These are phyloP conservation scores for Symbiodinium natans DNA, from an alignment of 73 alveolate genomes.

Conservation along the genomic window DNA sequence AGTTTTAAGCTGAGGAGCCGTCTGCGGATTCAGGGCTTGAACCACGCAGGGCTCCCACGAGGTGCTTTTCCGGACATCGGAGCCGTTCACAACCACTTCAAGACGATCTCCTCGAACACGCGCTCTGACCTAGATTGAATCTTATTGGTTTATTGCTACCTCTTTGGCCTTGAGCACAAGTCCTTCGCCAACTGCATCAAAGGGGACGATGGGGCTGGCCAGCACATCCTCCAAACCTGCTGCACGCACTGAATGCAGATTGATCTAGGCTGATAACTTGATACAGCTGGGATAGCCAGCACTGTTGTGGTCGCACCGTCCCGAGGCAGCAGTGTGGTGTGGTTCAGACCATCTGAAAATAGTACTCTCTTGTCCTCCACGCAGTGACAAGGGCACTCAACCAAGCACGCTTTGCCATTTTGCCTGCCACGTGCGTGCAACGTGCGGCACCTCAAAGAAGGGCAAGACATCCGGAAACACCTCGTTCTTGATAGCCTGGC, in stretches of 20 bases:
- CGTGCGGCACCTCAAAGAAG: neutral
- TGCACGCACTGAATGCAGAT: neutral
- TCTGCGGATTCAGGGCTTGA: neutral
- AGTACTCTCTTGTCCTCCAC: neutral
- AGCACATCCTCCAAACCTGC: conserved; percentile 14
- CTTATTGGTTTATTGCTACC: too few relatives aligned
- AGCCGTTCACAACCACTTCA: neutral
- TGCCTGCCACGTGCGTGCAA: too few relatives aligned
- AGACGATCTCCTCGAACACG: neutral
- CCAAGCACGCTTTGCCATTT: too few relatives aligned
- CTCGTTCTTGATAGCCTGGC: neutral
- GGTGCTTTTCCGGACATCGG: neutral
- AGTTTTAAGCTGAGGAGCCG: neutral
- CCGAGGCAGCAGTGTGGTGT: neutral
- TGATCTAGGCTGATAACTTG: neutral
- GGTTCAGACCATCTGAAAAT: neutral
- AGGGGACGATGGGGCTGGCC: neutral
- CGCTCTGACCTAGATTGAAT: neutral
- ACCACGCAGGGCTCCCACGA: neutral
- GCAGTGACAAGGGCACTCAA: neutral
- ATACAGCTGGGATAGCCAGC: too few relatives aligned
- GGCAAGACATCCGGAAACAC: neutral
- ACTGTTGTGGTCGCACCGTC: neutral
- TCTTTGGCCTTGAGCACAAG: too few relatives aligned
- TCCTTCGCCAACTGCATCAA: neutral